phyloP scores from a whole-genome alignment of 495 filamentous ascomycete genomes.

The Polyplosphaeria fusca region DNA sequence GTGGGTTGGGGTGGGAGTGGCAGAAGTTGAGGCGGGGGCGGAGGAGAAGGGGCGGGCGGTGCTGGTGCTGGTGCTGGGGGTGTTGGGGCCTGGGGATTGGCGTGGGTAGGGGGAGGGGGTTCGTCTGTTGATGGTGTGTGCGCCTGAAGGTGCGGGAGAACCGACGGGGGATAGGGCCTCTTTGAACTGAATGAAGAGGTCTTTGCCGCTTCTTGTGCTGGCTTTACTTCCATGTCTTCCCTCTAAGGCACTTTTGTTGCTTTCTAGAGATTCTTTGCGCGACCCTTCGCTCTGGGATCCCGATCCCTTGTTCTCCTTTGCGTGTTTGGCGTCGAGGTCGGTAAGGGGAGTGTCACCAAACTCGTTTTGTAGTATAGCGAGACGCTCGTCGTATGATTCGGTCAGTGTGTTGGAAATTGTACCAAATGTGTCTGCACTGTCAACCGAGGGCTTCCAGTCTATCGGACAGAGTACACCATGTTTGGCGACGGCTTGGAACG shows the following conservation, averaged over 20 bases:
- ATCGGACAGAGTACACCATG: conserved; percentile 24
- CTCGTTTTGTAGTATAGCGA: conserved; percentile 12
- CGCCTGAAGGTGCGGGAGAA: background rate
- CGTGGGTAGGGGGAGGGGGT: background rate
- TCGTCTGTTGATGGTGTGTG: background rate
- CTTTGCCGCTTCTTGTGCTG: background rate
- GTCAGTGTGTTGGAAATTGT: conserved; percentile 16
- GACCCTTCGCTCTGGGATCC: background rate
- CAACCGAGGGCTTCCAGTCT: conserved; percentile 17
- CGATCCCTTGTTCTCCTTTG: background rate
- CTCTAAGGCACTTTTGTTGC: too few relatives aligned
- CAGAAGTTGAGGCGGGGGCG: background rate
- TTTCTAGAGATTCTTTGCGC: background rate
- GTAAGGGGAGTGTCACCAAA: conserved; percentile 16
- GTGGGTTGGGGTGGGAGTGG: background rate
- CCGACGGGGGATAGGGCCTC: background rate
- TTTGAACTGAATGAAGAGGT: background rate
- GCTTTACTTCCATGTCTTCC: background rate
- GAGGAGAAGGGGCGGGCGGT: background rate
- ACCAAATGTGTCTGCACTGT: background rate
- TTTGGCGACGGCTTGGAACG: conserved; percentile 18
- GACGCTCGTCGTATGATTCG: conserved; percentile 13
- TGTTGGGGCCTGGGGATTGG: background rate
- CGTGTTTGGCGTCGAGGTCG: conserved; percentile 17
- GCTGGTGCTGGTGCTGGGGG: too few relatives aligned